phyloP scores from a whole-genome alignment of 2,329 filamentous ascomycete species.

The Xylaria sp. region DNA sequence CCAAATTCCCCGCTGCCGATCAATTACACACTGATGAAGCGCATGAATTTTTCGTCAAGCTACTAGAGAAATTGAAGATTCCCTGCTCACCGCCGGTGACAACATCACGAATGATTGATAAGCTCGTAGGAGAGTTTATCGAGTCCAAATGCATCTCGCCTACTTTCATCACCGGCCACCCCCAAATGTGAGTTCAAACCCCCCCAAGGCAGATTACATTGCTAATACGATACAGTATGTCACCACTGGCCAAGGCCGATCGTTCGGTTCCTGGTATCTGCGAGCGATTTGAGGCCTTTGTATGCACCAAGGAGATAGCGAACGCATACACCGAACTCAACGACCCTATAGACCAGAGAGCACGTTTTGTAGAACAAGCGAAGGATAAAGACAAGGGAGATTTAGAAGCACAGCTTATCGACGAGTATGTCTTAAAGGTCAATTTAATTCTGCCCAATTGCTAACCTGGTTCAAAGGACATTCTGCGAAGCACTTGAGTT shows the following conservation, averaged over 20 bases:
- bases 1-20: conserved; percentile 92
- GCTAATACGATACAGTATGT: conserved; percentile 66
- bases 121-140: conserved; percentile 92
- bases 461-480: conserved; percentile 59
- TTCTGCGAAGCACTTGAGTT: conserved; percentile 93
- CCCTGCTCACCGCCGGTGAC: conserved; percentile 91
- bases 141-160: conserved; percentile 83
- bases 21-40: conserved; percentile 91
- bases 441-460: not conserved
- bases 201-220: not conserved
- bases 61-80: conserved; percentile 75
- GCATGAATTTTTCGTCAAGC: conserved; percentile 81
- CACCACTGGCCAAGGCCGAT: conserved; percentile 95
- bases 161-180: conserved; percentile 89
- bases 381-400: conserved; percentile 96
- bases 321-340: conserved; percentile 96
- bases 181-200: too few species aligned
- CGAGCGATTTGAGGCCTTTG: conserved; percentile 97
- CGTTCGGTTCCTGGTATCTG: conserved; percentile 83
- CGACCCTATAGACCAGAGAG: conserved; percentile 92
- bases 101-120: conserved; percentile 96
- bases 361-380: conserved; percentile 94
- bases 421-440: conserved; percentile 66
- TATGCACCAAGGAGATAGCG: conserved; percentile 95
- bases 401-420: conserved; percentile 94